Evolutionary conservation across 116 monocot genomes (phyloP), one percentile per base, ranked within the genome.

Genomic region (Trichopus zeylanicus): DNA sequence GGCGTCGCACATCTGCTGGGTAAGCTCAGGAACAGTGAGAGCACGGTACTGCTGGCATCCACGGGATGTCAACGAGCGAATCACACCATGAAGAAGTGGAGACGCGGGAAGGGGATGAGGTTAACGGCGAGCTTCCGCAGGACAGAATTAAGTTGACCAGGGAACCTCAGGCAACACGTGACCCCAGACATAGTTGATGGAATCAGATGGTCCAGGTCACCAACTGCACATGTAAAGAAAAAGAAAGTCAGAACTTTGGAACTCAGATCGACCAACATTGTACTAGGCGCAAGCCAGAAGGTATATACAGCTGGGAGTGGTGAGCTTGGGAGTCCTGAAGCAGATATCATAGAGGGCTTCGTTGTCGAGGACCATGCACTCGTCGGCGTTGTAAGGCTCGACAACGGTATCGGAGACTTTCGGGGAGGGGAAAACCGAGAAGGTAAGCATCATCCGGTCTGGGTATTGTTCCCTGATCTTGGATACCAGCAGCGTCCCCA

Each of bases 1-100:
- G 22, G 86, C 70, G 32, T 87, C 87, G 82, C 87, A 87, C 87
- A 87, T 87, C 53, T 87, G 82, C 61, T 87, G 82, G 29, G 87
- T 82, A 16, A 82, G 87, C 57, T 87, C 87, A 5, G 87, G 87
- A n/a, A 87, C 70, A 3, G 82, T 87, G 42, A 87, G 75, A 18
- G 87, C 69, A 4, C 83, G 55, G 70, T 84, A 84, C 65, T 75
- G 75, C 76, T 84, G 84, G 15, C 79, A 75, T 2, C 68, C 62
- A 27, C 74, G 74, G 31, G 80, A 73, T 3, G 77, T 81, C 39
- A 77, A 33, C 9, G 74, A 27, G 76, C 80, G 55, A 77, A 69
- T 13, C 74, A 71, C 5, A 80, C 85, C 75, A 82, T 77, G 73
- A 82, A 82, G 73, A 82, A 82, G 67, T 82, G 82, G 39, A 82